phyloP scores from a whole-genome alignment of 768 basidiomycete genomes.

The Ephemerocybe angulata region DNA sequence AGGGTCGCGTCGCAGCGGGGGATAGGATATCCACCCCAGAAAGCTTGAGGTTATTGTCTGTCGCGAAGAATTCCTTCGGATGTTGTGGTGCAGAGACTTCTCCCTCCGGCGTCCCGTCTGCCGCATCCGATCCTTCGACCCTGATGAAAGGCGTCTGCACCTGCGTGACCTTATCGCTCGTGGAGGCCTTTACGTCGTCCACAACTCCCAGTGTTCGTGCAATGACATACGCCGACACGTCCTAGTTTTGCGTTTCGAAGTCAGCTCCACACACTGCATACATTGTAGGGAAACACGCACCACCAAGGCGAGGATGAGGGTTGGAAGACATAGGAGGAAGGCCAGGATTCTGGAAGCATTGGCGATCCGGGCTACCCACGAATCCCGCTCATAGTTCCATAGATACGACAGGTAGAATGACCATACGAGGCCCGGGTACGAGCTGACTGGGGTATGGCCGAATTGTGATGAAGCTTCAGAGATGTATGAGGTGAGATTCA shows the following conservation, averaged over 20 bases:
- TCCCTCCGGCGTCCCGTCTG: conserved; percentile 14
- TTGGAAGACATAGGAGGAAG: conserved; percentile 56
- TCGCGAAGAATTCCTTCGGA: conserved; percentile 49
- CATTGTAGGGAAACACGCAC: conserved; percentile 37
- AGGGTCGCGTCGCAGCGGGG: conserved; percentile 61
- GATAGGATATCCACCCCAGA: conserved; percentile 74
- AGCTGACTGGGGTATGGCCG: conserved; percentile 26
- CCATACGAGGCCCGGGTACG: conserved; percentile 51
- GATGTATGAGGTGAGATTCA: conserved; percentile 29
- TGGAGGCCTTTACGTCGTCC: conserved; percentile 71
- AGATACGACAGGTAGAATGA: conserved; percentile 57
- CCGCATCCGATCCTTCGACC: conserved; percentile 20
- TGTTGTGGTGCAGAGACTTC: conserved; percentile 10
- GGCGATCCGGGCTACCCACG: conserved; percentile 66
- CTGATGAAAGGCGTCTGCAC: conserved; percentile 28
- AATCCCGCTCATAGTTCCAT: conserved; percentile 59
- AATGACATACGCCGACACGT: conserved; percentile 77
- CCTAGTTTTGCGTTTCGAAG: conserved; percentile 39
- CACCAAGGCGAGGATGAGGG: conserved; percentile 50
- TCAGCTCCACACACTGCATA: conserved; percentile 9
- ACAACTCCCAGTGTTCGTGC: conserved; percentile 78
- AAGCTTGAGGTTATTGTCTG: conserved; percentile 48
- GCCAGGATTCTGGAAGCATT: conserved; percentile 65
- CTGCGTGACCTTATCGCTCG: conserved; percentile 50
- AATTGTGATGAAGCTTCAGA: conserved; percentile 27